These are phyloP conservation scores for Pittosporum tobira DNA, from an alignment of 129 eudicot species.

Conservation along the genomic window DNA sequence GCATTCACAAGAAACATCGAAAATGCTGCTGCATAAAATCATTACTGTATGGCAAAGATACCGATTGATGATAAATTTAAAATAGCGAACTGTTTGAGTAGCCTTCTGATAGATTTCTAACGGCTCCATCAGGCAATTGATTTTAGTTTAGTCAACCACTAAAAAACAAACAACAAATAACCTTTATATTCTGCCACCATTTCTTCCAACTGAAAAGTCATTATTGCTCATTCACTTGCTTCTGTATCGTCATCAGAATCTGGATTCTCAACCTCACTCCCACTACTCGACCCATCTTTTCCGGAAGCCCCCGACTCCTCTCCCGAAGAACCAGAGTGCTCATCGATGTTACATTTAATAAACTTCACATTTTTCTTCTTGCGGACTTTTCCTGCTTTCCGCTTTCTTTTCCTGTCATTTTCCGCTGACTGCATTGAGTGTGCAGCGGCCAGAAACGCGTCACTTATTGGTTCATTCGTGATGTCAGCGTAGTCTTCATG, in stretches of 20 bases:
- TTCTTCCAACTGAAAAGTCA: constrained; percentile 4
- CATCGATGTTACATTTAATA: constrained; percentile 32
- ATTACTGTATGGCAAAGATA: no score
- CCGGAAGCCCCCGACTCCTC: constrained; percentile 4
- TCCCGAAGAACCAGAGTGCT: constrained; percentile 22
- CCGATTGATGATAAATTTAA: no score
- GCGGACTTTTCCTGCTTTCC: constrained; percentile 28
- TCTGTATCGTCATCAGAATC: constrained; percentile 36
- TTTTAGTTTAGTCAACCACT: no score
- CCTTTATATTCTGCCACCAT: no score
- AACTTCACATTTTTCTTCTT: constrained; percentile 35
- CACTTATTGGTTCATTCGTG: constrained; percentile 33
- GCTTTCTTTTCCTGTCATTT: constrained; percentile 32
- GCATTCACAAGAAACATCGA: no score
- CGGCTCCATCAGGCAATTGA: no score
- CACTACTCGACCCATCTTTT: constrained; percentile 35
- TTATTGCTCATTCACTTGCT: constrained; percentile 12
- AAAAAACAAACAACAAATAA: no score
- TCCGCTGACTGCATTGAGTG: constrained; percentile 37
- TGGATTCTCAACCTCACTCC: constrained; percentile 51
- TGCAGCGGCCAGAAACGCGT: constrained; percentile 54
- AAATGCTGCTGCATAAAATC: no score
- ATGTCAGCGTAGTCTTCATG: constrained; percentile 31
- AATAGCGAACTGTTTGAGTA: no score
- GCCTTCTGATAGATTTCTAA: no score